These are phyloP conservation scores for Amanita pseudoporphyria DNA, from an alignment of 768 basidiomycete genomes.

Conservation along the genomic window DNA sequence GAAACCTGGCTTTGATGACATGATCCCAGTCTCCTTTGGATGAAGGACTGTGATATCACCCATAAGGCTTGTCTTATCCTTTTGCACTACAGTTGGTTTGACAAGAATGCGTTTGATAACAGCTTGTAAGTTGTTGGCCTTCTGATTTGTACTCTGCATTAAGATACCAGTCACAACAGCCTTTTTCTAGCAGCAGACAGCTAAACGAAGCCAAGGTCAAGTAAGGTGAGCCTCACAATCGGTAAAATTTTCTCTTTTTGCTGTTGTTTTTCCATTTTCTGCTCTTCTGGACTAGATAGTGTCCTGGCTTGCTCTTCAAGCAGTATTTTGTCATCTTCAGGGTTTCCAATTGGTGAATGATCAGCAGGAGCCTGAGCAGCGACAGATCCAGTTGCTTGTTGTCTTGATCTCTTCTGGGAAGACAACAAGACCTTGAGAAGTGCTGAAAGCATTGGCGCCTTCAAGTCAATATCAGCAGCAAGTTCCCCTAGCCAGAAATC, in stretches of 20 bases:
- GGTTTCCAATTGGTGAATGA: too few relatives aligned
- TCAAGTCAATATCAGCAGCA: too few relatives aligned
- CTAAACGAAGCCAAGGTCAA: neutral
- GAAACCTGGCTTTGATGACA: too few relatives aligned
- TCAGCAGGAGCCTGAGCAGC: too few relatives aligned
- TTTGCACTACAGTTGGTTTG: slow-evolving; percentile 5
- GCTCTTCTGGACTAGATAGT: neutral
- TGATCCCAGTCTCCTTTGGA: too few relatives aligned
- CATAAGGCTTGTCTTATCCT: slow-evolving; percentile 13
- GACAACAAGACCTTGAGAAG: too few relatives aligned
- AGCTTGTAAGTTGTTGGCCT: slow-evolving; percentile 11
- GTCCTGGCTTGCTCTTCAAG: neutral
- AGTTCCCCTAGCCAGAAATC: too few relatives aligned
- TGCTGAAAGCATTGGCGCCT: too few relatives aligned
- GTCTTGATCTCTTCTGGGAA: too few relatives aligned
- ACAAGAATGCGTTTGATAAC: slow-evolving; percentile 13
- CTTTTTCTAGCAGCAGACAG: slow-evolving; percentile 13
- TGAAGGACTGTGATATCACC: slow-evolving; percentile 10
- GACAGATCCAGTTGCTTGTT: too few relatives aligned
- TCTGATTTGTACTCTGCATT: slow-evolving; percentile 15
- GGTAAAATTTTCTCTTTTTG: neutral
- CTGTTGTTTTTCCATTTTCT: neutral
- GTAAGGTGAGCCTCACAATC: neutral
- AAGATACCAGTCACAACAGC: slow-evolving; percentile 17
- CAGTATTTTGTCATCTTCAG: too few relatives aligned